Evolutionary conservation across 75 land plant genomes (phyloP), one percentile per base, ranked within the genome.

Genomic region (Azolla pinnata): DNA sequence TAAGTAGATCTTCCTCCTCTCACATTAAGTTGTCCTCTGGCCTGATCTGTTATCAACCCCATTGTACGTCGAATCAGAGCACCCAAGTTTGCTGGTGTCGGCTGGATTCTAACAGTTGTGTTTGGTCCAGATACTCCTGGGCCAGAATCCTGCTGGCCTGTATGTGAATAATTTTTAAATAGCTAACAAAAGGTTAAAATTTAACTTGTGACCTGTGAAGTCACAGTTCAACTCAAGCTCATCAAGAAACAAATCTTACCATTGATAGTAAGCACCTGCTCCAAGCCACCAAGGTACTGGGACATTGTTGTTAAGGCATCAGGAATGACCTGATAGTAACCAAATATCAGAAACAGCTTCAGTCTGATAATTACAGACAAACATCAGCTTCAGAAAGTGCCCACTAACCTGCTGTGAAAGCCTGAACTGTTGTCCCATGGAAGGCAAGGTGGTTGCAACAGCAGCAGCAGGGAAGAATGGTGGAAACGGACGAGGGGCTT

Each of bases 261-360:
- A 55, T 62, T 68, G 24, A 44, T 50, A 32, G 70, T 46, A 69
- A 88, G 84, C 46, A 81, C 87, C 50, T 68, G 79, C 63, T 74
- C 75, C 79, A 93, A 50, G 26, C 77, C 64, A 45, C 64, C 76
- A 51, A 90, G 45, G 65, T 90, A 90, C 69, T 81, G 83, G 49
- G 75, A 66, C 63, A 95, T 65, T 35, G 99, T 95, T 44, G 91
- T 71, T 69, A 90, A 66, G 14, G 97, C 85, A 84, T 95, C 99
- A 48, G 91, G 88, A 31, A 88, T 78, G 28, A 84, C 84, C 99
- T 95, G 76, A 57, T 68, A n/a, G n/a, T n/a, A n/a, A n/a, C n/a
- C 67, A 67, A 57, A 28, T 30, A 42, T 28, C 25, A 42, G 21
- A 21, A 40, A 35, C 2, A 34, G 23, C 48, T 25, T 28, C 14